phyloP scores from a whole-genome alignment of 2,329 filamentous ascomycete species.

The Ophiosphaerella herpotricha region DNA sequence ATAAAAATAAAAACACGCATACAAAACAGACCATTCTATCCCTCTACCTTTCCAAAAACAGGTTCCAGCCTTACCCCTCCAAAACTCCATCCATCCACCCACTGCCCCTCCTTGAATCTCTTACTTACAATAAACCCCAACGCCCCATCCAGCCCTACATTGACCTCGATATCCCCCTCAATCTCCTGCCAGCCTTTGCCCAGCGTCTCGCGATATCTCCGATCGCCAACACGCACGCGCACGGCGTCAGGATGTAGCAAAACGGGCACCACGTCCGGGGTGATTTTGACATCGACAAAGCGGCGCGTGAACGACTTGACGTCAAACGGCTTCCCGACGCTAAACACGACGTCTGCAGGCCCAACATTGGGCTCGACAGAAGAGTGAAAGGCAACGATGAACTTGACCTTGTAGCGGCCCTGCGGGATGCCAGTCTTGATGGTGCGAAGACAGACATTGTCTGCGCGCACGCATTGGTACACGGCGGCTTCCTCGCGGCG shows the following conservation, averaged over 20 bases:
- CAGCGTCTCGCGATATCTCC: constrained; percentile 32
- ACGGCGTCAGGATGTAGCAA: constrained; percentile 46
- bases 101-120: constrained; percentile 36
- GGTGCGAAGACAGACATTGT: constrained; percentile 42
- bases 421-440: constrained; percentile 46
- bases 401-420: constrained; percentile 43
- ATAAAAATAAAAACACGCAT: too few relatives aligned
- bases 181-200: constrained; percentile 46
- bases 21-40: too few relatives aligned
- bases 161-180: constrained; percentile 43
- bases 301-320: constrained; percentile 33
- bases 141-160: constrained; percentile 44
- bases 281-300: constrained; percentile 46
- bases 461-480: constrained; percentile 37
- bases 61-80: constrained; percentile 46
- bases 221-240: constrained; percentile 38
- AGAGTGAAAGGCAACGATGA: constrained; percentile 40
- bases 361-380: constrained; percentile 10
- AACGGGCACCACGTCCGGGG: constrained; percentile 44
- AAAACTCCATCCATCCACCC: constrained; percentile 46
- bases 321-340: constrained; percentile 46
- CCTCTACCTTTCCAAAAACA: constrained; percentile 26
- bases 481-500: constrained; percentile 42
- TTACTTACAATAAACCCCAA: constrained; percentile 45
- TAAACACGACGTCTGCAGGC: constrained; percentile 42